phyloP scores from a whole-genome alignment of 345 rosid genomes.

The Eucalyptus cloeziana region DNA sequence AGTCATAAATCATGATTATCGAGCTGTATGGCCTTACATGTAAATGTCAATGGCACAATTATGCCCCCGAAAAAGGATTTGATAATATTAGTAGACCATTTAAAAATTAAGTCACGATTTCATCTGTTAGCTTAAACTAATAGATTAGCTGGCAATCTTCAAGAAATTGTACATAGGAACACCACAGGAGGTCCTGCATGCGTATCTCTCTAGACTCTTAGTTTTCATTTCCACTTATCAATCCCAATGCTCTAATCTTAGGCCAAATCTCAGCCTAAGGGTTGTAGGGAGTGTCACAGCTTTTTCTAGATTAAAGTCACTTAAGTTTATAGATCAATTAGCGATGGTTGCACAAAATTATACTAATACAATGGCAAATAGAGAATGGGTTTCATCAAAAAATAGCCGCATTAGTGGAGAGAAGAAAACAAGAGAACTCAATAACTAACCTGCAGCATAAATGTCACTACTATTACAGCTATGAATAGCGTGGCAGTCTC shows the following conservation, averaged over 20 bases:
- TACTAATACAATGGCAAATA: background rate
- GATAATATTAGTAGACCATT: background rate
- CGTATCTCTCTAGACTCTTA: background rate
- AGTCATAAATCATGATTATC: background rate
- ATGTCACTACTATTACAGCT: slow-evolving; percentile 30
- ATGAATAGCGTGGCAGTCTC: slow-evolving; percentile 33
- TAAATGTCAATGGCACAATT: background rate
- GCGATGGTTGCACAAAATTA: background rate
- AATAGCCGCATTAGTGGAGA: background rate
- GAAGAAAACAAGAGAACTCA: background rate
- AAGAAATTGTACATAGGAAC: background rate
- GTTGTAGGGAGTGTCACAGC: background rate
- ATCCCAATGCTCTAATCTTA: background rate
- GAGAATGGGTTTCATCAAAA: background rate
- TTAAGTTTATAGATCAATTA: background rate
- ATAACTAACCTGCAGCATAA: slow-evolving; percentile 31
- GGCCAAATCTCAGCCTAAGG: background rate
- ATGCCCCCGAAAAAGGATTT: background rate
- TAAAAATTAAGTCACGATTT: background rate
- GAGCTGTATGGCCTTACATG: background rate
- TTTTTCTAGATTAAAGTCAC: background rate
- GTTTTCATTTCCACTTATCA: background rate
- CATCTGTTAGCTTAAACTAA: background rate
- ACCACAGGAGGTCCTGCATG: background rate
- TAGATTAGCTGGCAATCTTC: background rate